A percentile compares a stretch with the other conserved stretches of the same genome.
Evolutionary conservation across 1,284 basidiomycete genomes (phyloP).

Genomic region (Pseudozyma flocculosa): DNA sequence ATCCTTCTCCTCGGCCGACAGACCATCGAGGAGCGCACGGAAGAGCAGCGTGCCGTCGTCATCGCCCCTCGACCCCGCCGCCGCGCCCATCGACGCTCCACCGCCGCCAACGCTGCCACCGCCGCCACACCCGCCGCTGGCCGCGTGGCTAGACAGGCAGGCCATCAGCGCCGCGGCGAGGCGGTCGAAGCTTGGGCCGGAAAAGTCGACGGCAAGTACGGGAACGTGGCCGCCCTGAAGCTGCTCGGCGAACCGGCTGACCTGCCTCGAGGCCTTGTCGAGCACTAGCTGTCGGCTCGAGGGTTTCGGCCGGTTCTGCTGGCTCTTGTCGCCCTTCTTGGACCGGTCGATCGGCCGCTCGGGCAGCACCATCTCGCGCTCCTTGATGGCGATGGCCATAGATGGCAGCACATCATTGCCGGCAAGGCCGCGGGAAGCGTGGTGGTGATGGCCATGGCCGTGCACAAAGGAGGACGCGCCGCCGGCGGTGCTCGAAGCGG

Average conservation of each 20-base stretch:
- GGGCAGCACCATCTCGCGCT: constrained; percentile 38
- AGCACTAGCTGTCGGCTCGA: constrained; percentile 38
- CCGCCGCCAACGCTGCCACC: not conserved
- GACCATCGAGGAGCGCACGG: constrained; percentile 31
- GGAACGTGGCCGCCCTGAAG: constrained; percentile 41
- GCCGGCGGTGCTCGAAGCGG: constrained; percentile 9
- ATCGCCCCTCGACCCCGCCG: constrained; percentile 3
- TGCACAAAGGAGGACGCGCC: not conserved
- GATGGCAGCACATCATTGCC: constrained; percentile 36
- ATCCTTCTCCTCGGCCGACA: constrained; percentile 46
- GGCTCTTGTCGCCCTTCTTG: constrained; percentile 35
- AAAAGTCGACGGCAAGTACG: constrained; percentile 48
- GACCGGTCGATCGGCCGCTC: constrained; percentile 33
- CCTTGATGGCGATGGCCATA: constrained; percentile 24
- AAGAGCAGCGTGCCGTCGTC: constrained; percentile 36
- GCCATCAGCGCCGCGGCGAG: constrained; percentile 32
- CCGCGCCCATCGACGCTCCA: too few relatives aligned
- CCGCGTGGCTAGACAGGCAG: constrained; percentile 18
- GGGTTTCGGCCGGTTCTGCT: constrained; percentile 39
- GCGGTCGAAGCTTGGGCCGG: constrained; percentile 31
- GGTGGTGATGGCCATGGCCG: constrained; percentile 18
- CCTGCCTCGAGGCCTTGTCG: constrained; percentile 44
- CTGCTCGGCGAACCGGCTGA: constrained; percentile 34
- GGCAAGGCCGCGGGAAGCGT: constrained; percentile 17
- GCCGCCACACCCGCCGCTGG: not conserved